Percentiles rank a stretch among this genome's conserved stretches.
Conservation (phyloP, 768 basidiomycete genomes). For the Tricholoma sp. region DNA sequence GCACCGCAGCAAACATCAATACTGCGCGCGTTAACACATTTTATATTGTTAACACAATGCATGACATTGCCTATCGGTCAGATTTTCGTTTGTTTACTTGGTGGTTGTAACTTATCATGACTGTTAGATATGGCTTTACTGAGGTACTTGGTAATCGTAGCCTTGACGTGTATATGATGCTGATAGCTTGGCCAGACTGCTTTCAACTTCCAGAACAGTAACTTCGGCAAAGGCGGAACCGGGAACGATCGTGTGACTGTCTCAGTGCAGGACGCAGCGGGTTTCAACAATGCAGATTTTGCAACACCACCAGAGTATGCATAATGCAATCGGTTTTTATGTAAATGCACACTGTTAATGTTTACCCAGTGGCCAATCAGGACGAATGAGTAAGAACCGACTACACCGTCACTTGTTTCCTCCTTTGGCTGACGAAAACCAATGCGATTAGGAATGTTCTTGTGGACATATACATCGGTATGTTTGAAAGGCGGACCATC, state of each 20-base stretch:
- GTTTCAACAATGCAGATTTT: constrained; percentile 36
- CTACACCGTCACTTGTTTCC: neutral
- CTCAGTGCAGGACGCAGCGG: constrained; percentile 43
- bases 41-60: constrained; percentile 56
- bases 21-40: constrained; percentile 51
- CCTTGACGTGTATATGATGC: neutral
- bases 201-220: constrained; percentile 44
- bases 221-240: constrained; percentile 43
- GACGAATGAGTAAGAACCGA: constrained; percentile 27
- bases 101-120: neutral
- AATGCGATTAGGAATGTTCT: constrained; percentile 26
- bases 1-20: constrained; percentile 36
- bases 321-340: too few relatives aligned
- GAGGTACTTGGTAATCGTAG: constrained; percentile 21
- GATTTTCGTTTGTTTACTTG: constrained; percentile 15
- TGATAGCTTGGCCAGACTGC: constrained; percentile 2
- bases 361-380: constrained; percentile 24
- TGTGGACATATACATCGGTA: constrained; percentile 26
- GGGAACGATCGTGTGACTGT: constrained; percentile 46
- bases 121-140: constrained; percentile 44
- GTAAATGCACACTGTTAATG: neutral
- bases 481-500: neutral
- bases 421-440: neutral
- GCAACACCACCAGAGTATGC: constrained; percentile 34
- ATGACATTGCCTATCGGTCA: constrained; percentile 43